phyloP scores from a whole-genome alignment of 2,329 filamentous ascomycete species.

The Neofusicoccum kwambonambiense region DNA sequence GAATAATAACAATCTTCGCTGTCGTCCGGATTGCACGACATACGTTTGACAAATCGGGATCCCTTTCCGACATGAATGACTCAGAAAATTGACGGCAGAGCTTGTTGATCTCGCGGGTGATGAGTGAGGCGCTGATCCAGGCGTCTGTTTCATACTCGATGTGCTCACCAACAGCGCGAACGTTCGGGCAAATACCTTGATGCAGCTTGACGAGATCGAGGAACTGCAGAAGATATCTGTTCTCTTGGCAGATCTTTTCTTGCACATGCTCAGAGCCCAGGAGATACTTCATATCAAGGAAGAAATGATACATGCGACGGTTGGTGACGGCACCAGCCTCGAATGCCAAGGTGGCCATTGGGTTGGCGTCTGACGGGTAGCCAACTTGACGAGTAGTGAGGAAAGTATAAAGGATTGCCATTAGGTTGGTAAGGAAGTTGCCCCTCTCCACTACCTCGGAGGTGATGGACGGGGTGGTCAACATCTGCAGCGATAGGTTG shows the following conservation, averaged over 20 bases:
- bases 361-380: conserved; percentile 84
- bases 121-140: conserved; percentile 94
- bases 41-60: conserved; percentile 66
- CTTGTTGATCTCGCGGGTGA: conserved; percentile 92
- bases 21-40: conserved; percentile 69
- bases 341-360: conserved; percentile 83
- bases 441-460: conserved; percentile 91
- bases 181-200: conserved; percentile 94
- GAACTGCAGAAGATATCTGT: conserved; percentile 89
- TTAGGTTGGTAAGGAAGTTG: conserved; percentile 91
- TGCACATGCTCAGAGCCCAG: conserved; percentile 88
- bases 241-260: conserved; percentile 75
- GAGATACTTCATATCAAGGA: conserved; percentile 88
- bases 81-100: conserved; percentile 86
- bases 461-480: conserved; percentile 95
- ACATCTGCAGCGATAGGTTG: conserved; percentile 92
- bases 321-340: conserved; percentile 95
- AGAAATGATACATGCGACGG: conserved; percentile 95
- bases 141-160: conserved; percentile 98
- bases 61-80: conserved; percentile 70
- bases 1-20: conserved; percentile 80
- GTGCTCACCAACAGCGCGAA: conserved; percentile 88
- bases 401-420: conserved; percentile 97
- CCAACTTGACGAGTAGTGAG: conserved; percentile 93
- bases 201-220: conserved; percentile 93